phyloP scores from a whole-genome alignment of 805 yeast species.

The Candida morakotiae region DNA sequence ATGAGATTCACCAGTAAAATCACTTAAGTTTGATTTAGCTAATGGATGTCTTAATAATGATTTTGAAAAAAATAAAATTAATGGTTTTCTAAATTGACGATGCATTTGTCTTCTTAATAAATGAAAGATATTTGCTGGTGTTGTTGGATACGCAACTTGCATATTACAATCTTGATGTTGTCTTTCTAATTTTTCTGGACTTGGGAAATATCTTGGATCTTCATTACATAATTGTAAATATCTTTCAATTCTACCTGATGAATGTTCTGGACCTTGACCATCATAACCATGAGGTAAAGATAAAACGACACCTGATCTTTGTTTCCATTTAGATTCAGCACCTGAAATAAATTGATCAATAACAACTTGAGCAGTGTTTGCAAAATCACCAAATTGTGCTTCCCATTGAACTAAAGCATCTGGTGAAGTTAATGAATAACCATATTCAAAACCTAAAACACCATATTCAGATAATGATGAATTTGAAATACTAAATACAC shows the following conservation, averaged over 20 bases:
- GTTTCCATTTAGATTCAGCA: conserved; percentile 98
- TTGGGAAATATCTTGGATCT: conserved; percentile 92
- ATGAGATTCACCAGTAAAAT: conserved; percentile 86
- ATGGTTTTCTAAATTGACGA: conserved; percentile 95
- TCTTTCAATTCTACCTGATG: conserved; percentile 96
- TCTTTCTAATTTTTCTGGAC: conserved; percentile 81
- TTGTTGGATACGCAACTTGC: conserved; percentile 97
- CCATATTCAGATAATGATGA: conserved; percentile 98
- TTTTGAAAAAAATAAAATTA: conserved; percentile 85
- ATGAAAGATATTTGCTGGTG: conserved; percentile 96
- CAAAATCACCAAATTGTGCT: conserved; percentile 99
- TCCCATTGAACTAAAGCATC: conserved; percentile 98
- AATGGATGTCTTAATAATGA: conserved; percentile 94
- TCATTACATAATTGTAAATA: conserved; percentile 93
- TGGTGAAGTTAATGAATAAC: conserved; percentile 96
- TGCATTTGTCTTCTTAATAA: conserved; percentile 98
- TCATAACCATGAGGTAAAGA: conserved; percentile 99
- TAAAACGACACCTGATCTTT: conserved; percentile 92
- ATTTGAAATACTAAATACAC: conserved; percentile 83
- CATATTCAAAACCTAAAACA: conserved; percentile 98
- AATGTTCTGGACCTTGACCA: conserved; percentile 99
- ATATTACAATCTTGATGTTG: conserved; percentile 99
- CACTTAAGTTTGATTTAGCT: conserved; percentile 80
- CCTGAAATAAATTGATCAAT: conserved; percentile 94
- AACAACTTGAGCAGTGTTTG: conserved; percentile 98